Percentiles rank a stretch among this genome's conserved stretches.
Evolutionary conservation across 1,284 basidiomycete genomes (phyloP).

Genomic region (Tetrapyrgos nigripes): DNA sequence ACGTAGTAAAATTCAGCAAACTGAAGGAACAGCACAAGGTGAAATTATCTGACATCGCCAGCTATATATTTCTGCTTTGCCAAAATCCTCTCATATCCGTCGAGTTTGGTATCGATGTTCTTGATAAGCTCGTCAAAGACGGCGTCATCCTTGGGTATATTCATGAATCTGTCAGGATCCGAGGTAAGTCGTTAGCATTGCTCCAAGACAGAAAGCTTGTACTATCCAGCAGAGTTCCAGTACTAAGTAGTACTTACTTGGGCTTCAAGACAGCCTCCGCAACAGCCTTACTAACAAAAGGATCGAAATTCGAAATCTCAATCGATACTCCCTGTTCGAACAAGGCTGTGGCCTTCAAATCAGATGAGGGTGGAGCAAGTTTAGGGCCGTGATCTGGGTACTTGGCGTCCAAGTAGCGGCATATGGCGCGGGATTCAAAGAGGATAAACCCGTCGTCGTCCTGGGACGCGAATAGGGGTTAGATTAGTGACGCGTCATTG

Average conservation of each 20-base stretch:
- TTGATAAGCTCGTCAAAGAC: constrained; percentile 30
- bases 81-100: constrained; percentile 12
- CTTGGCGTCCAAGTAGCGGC: constrained; percentile 45
- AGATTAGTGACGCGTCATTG: background rate
- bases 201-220: too few relatives aligned
- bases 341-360: constrained; percentile 38
- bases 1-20: background rate
- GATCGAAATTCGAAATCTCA: constrained; percentile 60
- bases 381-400: constrained; percentile 32
- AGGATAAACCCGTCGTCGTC: constrained; percentile 42
- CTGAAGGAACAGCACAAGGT: background rate
- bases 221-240: too few relatives aligned
- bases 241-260: background rate
- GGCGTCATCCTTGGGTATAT: background rate
- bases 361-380: constrained; percentile 6
- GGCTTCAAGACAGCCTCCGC: constrained; percentile 54
- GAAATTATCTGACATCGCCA: constrained; percentile 4
- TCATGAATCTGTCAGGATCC: background rate
- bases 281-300: constrained; percentile 44
- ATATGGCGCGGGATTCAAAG: constrained; percentile 51
- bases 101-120: constrained; percentile 34
- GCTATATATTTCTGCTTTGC: background rate
- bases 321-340: constrained; percentile 65
- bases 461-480: too few relatives aligned
- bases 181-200: background rate